A percentile compares a stretch with the other conserved stretches of the same genome.
These are phyloP conservation scores for Benincasa hispida DNA, from an alignment of 306 rosid genomes.

Conservation along the genomic window DNA sequence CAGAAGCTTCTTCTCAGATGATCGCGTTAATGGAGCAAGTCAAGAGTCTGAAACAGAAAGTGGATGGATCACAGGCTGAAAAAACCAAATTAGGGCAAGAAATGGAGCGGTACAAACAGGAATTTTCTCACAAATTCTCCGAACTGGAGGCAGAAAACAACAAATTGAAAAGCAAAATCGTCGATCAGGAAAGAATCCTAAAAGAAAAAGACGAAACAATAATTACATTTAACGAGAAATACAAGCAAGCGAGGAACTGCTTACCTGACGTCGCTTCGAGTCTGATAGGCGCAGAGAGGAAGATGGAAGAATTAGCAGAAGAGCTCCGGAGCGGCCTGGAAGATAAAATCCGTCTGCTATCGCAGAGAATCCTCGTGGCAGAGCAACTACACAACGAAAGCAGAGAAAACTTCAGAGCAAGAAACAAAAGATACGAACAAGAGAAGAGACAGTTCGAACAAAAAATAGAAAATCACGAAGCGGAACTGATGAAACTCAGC, in stretches of 20 bases:
- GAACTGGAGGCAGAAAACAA: slow-evolving; percentile 17
- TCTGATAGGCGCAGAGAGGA: slow-evolving; percentile 28
- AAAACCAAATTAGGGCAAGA: slow-evolving; percentile 34
- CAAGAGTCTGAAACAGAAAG: slow-evolving; percentile 19
- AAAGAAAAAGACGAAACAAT: slow-evolving; percentile 23
- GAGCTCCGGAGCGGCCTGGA: slow-evolving; percentile 33
- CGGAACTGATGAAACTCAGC: slow-evolving; percentile 11
- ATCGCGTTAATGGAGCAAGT: slow-evolving; percentile 17
- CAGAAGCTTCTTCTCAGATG: slow-evolving; percentile 23
- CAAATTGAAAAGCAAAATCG: slow-evolving; percentile 23
- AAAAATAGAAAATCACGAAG: slow-evolving; percentile 25
- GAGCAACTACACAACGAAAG: slow-evolving; percentile 56
- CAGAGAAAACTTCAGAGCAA: slow-evolving; percentile 30
- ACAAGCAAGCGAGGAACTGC: slow-evolving; percentile 9
- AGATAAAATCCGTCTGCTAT: slow-evolving; percentile 39
- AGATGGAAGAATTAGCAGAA: slow-evolving; percentile 44
- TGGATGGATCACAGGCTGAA: slow-evolving; percentile 27
- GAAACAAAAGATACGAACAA: slow-evolving; percentile 25
- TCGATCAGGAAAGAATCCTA: slow-evolving; percentile 27
- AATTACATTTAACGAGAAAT: slow-evolving; percentile 7
- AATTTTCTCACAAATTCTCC: slow-evolving; percentile 14
- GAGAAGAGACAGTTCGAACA: slow-evolving; percentile 25
- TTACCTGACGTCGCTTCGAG: slow-evolving; percentile 12
- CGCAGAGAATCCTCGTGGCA: slow-evolving; percentile 47
- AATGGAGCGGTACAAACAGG: slow-evolving; percentile 21